These are phyloP conservation scores for Graphiopsis chlorocephala DNA, from an alignment of 2,329 filamentous ascomycete genomes.

Conservation along the genomic window DNA sequence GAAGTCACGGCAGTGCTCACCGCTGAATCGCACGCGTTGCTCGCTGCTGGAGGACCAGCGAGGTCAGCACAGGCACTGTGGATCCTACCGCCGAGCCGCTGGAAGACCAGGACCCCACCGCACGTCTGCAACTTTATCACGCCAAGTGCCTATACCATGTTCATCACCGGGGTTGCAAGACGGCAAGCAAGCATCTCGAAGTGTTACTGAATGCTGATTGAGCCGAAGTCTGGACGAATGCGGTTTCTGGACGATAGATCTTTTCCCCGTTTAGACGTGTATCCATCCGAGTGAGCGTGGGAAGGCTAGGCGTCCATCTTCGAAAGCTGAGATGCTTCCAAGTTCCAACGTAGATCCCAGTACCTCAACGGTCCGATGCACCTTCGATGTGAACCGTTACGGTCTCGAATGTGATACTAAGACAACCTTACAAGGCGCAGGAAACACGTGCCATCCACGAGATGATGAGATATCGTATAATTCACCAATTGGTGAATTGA, in stretches of 20 bases:
- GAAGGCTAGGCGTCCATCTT: not conserved
- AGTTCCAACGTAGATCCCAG: not conserved
- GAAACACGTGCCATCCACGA: not conserved
- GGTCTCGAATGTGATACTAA: not conserved
- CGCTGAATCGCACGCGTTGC: conserved; percentile 3
- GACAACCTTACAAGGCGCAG: not conserved
- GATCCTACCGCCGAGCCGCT: conserved; percentile 13
- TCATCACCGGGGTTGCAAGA: not conserved
- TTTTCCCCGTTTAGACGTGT: not conserved
- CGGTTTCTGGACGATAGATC: not conserved
- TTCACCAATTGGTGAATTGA: not conserved
- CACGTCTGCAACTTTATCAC: conserved; percentile 11
- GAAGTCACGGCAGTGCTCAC: conserved; percentile 3
- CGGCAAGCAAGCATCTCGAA: conserved; percentile 6
- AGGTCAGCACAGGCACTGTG: conserved; percentile 8
- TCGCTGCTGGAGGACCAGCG: conserved; percentile 2
- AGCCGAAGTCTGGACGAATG: not conserved
- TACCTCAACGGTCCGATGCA: not conserved
- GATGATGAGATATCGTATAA: not conserved
- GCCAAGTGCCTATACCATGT: conserved; percentile 13
- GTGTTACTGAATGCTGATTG: not conserved
- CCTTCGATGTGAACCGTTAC: not conserved
- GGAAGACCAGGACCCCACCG: conserved; percentile 7
- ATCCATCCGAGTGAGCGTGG: not conserved
- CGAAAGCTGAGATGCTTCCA: not conserved